Base-by-base conservation (phyloP, 2,329 filamentous ascomycete genomes). In the Thermoascus crustaceus region DNA sequence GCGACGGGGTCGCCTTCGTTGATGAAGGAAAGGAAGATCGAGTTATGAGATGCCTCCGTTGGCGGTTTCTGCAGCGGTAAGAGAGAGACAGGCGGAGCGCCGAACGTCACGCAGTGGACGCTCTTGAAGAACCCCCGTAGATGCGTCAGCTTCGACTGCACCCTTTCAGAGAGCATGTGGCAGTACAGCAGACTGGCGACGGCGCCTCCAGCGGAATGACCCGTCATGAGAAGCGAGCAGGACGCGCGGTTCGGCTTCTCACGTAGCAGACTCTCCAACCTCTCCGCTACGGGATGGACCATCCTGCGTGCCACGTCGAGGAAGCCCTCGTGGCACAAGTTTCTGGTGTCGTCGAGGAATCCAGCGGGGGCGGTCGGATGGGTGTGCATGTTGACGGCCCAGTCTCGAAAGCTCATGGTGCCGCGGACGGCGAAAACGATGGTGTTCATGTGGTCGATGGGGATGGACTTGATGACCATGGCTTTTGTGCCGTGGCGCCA, bases 1-100 rank as follows among this genome's bases (percentile, higher is more conserved):
- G 76, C 71, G 0, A 94, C 82, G 0, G 84, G 85, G 45, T 94
- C 87, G 3, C 86, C 86, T 56, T 94, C 85, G 52, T 94, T 94
- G 49, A 88, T 69, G 53, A 94, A 86, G 26, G 74, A 76, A 34
- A 85, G 71, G 54, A 94, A 94, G 4, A 89, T 55, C 38, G 78
- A 86, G 52, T 83, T 86, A 18, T 68, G 59, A 14, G 74, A 57
- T 8, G 66, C 57, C 0, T 58, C 54, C 2, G 57, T 58, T 4
- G 68, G 48, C 0, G 82, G 78, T 45, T 75, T 82, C 18, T 68
- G 52, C 2, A 93, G 61, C 0, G 85, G 83, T 1, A 82, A 67
- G 1, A 87, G 68, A 13, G 78, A 82, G 2, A 93, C 69, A 0
- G 86, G 85, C 1, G 86, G 86, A 0, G 84, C 73, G n/a, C 86